Conservation (phyloP, 2,329 filamentous ascomycete species). For the Cercospora janseana region DNA sequence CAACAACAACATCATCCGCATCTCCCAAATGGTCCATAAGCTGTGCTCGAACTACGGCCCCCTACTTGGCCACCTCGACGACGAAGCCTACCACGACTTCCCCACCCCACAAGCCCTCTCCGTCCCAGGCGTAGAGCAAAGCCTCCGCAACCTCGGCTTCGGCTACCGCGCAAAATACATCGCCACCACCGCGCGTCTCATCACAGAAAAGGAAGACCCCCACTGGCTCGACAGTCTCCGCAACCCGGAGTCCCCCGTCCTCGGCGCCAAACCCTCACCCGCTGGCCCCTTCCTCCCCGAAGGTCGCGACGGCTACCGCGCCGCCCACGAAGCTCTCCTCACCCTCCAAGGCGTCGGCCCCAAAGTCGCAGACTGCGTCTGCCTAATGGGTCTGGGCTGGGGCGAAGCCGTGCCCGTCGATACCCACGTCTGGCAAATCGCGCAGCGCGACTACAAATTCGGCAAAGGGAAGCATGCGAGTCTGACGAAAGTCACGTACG, state of each 20-base stretch:
- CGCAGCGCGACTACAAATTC: slow-evolving; percentile 91
- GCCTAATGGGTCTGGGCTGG: slow-evolving; percentile 94
- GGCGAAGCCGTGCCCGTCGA: slow-evolving; percentile 92
- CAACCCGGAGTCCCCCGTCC: slow-evolving; percentile 70
- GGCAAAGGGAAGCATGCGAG: slow-evolving; percentile 79
- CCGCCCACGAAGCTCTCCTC: slow-evolving; percentile 77
- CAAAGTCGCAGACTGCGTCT: slow-evolving; percentile 96
- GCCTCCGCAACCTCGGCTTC: slow-evolving; percentile 80
- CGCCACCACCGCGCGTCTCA: slow-evolving; percentile 74
- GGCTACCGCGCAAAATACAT: slow-evolving; percentile 95
- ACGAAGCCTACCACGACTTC: slow-evolving; percentile 73
- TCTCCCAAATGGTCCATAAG: slow-evolving; percentile 95
- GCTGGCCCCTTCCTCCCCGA: slow-evolving; percentile 52
- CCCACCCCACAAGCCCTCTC: slow-evolving; percentile 73
- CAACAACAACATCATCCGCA: slow-evolving; percentile 95
- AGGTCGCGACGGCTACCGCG: slow-evolving; percentile 65
- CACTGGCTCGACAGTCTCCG: slow-evolving; percentile 76
- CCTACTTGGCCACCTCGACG: slow-evolving; percentile 66
- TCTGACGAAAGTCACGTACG: slow-evolving; percentile 83
- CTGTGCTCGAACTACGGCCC: slow-evolving; percentile 83
- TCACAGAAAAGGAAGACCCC: slow-evolving; percentile 60
- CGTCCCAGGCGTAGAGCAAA: slow-evolving; percentile 70
- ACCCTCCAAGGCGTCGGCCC: slow-evolving; percentile 84
- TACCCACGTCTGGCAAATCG: slow-evolving; percentile 98
- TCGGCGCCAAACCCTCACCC: slow-evolving; percentile 47